Base-by-base conservation (phyloP, 352 stramenopile genomes). In the Phytophthora colocasiae region DNA sequence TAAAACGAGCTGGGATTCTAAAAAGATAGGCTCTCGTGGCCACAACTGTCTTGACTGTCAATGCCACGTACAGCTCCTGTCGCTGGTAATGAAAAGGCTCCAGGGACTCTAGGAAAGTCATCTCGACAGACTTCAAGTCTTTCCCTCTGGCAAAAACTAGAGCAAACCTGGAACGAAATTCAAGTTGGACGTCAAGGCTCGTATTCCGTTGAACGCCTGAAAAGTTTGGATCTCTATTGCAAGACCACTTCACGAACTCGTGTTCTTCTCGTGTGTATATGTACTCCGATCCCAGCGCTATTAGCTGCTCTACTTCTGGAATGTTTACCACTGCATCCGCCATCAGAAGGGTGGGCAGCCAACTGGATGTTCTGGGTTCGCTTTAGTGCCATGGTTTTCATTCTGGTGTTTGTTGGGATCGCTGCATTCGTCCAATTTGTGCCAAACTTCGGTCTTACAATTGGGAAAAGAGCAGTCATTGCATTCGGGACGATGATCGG, bases 331-430 rank as follows among this genome's bases (percentile, higher is more conserved):
- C 49, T 71, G 10, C 56, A 10, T 9, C 12, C 36, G 2, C 63
- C 63, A 7, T 63, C 49, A 1, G 49, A 61, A 24, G 63, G 63
- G 22, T 71, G 55, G 63, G 17, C 17, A 10, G 63, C 56, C 26
- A 66, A 71, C 19, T 71, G 63, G 56, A 9, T 60, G 1, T 67
- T 71, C 15, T 67, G 57, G 57, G 49, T 71, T 47, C 56, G 63
- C 9, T 29, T 67, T 15, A 31, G 8, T 22, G 34, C 62, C 27
- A 49, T 65, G 46, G 9, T 51, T 6, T 69, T 69, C 50, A 27
- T 45, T 27, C 8, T 67, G 15, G 36, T 39, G 2, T 52, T 61
- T 4, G 50, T 50, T 6, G 41, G 17, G 1, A 49, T 50, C 6
- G 49, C 46, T 4, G 24, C 39, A 19, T 14, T 69, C n/a, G 56